Conservation (phyloP, 495 filamentous ascomycete species). For the Durotheca rogersii region DNA sequence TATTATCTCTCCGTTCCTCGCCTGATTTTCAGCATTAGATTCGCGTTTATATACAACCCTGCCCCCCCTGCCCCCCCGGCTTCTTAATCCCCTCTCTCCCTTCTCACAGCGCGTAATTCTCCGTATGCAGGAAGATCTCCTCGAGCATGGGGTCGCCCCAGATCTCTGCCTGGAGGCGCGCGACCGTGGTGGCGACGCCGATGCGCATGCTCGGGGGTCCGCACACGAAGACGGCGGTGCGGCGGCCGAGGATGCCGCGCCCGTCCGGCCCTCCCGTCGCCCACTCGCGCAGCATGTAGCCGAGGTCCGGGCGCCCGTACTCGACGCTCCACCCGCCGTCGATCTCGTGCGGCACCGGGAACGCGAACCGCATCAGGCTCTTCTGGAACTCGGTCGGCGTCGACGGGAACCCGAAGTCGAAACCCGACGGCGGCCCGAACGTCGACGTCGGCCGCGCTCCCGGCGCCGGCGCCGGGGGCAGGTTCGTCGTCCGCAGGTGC, state of each 20-base stretch:
- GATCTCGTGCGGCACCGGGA: conserved; percentile 63
- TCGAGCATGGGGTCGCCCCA: conserved; percentile 74
- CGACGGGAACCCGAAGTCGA: conserved; percentile 74
- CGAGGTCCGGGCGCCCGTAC: conserved; percentile 87
- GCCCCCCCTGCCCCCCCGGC: background rate
- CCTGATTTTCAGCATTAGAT: too few relatives aligned
- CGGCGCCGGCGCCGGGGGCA: conserved; percentile 28
- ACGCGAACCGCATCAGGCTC: conserved; percentile 83
- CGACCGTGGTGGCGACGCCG: conserved; percentile 81
- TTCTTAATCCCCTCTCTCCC: background rate
- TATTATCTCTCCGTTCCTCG: background rate
- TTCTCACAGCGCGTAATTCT: conserved; percentile 81
- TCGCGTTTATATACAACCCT: conserved; percentile 11
- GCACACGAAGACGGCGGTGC: conserved; percentile 93
- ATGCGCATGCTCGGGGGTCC: conserved; percentile 84
- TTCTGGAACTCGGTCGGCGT: conserved; percentile 79
- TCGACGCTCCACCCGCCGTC: conserved; percentile 86
- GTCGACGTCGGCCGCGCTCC: conserved; percentile 43
- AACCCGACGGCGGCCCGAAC: conserved; percentile 52
- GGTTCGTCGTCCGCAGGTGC: conserved; percentile 51
- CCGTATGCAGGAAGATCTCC: conserved; percentile 92
- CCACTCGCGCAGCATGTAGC: conserved; percentile 78
- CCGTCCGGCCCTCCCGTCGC: conserved; percentile 60
- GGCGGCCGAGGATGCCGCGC: conserved; percentile 68
- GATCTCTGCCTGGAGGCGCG: conserved; percentile 77